Evolutionary conservation across 805 yeast species (phyloP).

Genomic region (Yarrowia phangngaensis): DNA sequence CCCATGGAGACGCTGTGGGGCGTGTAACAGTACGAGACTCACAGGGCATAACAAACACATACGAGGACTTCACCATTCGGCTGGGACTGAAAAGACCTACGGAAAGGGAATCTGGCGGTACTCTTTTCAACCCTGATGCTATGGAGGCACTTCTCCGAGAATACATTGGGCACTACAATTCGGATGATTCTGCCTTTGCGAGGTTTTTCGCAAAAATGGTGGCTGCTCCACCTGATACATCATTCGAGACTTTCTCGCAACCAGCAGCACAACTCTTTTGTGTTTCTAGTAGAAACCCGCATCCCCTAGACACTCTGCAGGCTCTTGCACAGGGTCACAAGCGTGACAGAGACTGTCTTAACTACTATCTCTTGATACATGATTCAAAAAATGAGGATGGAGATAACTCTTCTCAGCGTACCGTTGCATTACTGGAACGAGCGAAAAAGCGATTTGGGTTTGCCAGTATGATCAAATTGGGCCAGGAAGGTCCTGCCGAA

Average conservation of each 20-base stretch:
- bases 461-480: constrained; percentile 31
- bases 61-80: constrained; percentile 50
- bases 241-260: constrained; percentile 83
- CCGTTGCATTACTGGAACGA: constrained; percentile 37
- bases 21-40: constrained; percentile 49
- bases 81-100: constrained; percentile 14
- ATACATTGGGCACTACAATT: constrained; percentile 26
- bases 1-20: constrained; percentile 50
- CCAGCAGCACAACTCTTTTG: constrained; percentile 75
- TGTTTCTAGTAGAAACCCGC: constrained; percentile 54
- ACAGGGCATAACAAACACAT: constrained; percentile 49
- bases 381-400: constrained; percentile 48
- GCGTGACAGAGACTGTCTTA: constrained; percentile 58
- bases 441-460: constrained; percentile 41
- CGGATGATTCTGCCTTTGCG: constrained; percentile 39
- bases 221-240: constrained; percentile 57
- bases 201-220: constrained; percentile 53
- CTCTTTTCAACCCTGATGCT: constrained; percentile 25
- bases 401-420: constrained; percentile 39
- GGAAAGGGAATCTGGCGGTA: constrained; percentile 41
- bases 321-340: constrained; percentile 46
- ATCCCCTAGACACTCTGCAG: constrained; percentile 56
- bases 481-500: constrained; percentile 6
- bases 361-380: constrained; percentile 49
- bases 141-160: constrained; percentile 23